A percentile compares a stretch with the other conserved stretches of the same genome.
Conservation (phyloP, 345 rosid species). For the Firmiana major region DNA sequence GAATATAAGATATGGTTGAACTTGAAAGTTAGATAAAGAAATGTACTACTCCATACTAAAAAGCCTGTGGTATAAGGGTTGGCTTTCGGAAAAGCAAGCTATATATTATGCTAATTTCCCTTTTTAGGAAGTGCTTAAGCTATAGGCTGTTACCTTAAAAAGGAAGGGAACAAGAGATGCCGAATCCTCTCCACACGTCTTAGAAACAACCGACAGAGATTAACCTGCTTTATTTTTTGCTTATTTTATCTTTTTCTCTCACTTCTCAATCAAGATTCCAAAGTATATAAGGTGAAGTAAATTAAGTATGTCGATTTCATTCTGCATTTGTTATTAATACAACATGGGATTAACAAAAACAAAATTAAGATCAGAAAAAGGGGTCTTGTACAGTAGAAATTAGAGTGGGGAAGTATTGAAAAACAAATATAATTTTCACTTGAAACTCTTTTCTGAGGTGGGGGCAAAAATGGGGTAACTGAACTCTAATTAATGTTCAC, state of each 20-base stretch:
- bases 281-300: conserved; percentile 7
- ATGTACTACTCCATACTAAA: neutral
- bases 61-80: neutral
- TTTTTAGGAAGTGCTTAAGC: conserved; percentile 24
- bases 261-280: neutral
- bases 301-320: conserved; percentile 17
- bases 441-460: conserved; percentile 15
- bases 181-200: conserved; percentile 26
- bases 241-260: neutral
- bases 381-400: no score
- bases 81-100: conserved; percentile 8
- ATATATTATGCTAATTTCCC: conserved; percentile 37
- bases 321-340: conserved; percentile 16
- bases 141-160: conserved; percentile 27
- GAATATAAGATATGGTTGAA: no score
- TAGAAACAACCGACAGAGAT: conserved; percentile 50
- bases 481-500: conserved; percentile 22
- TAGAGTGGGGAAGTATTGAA: no score
- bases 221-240: conserved; percentile 17
- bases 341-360: neutral
- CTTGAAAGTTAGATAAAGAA: no score
- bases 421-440: no score
- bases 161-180: conserved; percentile 40
- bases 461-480: conserved; percentile 21
- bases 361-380: neutral